Conservation (phyloP, 495 filamentous ascomycete genomes). For the Penicillium steckii region DNA sequence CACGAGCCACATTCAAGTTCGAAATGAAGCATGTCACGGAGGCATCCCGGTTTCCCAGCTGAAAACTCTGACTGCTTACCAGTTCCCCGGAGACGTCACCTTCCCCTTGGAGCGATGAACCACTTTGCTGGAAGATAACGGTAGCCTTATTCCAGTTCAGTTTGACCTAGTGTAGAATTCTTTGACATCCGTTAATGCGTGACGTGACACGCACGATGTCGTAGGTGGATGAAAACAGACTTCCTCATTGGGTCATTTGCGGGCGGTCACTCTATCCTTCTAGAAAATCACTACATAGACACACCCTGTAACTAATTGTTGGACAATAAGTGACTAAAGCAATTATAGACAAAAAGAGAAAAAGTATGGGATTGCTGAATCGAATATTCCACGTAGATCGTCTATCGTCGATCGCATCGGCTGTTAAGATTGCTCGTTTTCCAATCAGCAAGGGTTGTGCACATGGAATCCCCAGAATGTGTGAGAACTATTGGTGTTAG, state of each 20-base stretch:
- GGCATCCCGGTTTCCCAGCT: not conserved
- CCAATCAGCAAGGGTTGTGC: not conserved
- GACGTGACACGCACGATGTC: no score
- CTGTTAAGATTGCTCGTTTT: not conserved
- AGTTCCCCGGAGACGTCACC: constrained; percentile 8
- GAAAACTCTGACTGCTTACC: constrained; percentile 14
- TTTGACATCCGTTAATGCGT: no score
- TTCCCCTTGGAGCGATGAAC: not conserved
- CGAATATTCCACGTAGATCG: not conserved
- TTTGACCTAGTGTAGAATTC: not conserved
- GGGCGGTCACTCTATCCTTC: not conserved
- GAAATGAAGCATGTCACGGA: constrained; percentile 3
- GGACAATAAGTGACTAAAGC: no score
- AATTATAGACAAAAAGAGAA: no score
- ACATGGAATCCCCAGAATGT: constrained; percentile 1
- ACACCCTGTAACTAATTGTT: no score
- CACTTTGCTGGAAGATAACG: not conserved
- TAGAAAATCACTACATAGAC: no score
- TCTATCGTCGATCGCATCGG: not conserved
- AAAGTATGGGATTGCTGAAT: no score
- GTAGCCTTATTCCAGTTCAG: no score
- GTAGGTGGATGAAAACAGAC: not conserved
- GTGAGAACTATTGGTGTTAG: constrained; percentile 3
- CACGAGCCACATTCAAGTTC: not conserved
- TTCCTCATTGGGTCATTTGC: not conserved